Evolutionary conservation across 495 filamentous ascomycete genomes (phyloP), one percentile per base, ranked within the genome.

Genomic region (Penicillium argentinense): DNA sequence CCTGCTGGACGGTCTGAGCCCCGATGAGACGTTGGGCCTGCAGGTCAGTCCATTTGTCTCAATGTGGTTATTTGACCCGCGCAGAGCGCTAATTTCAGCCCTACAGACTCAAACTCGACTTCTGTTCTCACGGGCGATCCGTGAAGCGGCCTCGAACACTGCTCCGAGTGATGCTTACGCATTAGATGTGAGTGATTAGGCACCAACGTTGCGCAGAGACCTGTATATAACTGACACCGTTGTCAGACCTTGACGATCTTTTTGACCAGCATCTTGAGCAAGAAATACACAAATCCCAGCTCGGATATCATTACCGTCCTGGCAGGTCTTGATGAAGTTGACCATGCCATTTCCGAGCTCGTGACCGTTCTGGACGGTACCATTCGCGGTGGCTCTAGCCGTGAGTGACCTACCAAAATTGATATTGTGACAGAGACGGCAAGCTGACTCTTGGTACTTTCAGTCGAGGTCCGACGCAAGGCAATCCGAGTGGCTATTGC

Each of bases 231-330:
- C 76, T 83, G 64, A 85, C 66, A 9, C 21, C 7, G 9, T 39
- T 37, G 32, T 41, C 63, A 97, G 91, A 97, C 91, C 55, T 80
- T 97, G 60, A 90, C 87, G 68, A 82, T 86, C 26, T 97, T 97
- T 64, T 77, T 98, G 69, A 81, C 83, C 26, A 78, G 78, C 14
- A 75, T 95, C 13, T 73, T 97, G 58, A 77, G 77, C 37, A 98
- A 97, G 68, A 89, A 85, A 60, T 97, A 97, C 66, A 95, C 89
- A 26, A 97, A 97, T 55, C 87, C 91, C 14, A 96, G 90, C 64
- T 91, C 91, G 29, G 93, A 98, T 66, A 88, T 96, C 56, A 96
- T 98, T 59, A 82, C 84, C 25, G 77, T 96, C 8, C 71, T 98
- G 38, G 88, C 92, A 5, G 95, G 93, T 5, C 78, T 98, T 29